Evolutionary conservation across 768 basidiomycete species (phyloP).

Genomic region (Boletus coccyginus): DNA sequence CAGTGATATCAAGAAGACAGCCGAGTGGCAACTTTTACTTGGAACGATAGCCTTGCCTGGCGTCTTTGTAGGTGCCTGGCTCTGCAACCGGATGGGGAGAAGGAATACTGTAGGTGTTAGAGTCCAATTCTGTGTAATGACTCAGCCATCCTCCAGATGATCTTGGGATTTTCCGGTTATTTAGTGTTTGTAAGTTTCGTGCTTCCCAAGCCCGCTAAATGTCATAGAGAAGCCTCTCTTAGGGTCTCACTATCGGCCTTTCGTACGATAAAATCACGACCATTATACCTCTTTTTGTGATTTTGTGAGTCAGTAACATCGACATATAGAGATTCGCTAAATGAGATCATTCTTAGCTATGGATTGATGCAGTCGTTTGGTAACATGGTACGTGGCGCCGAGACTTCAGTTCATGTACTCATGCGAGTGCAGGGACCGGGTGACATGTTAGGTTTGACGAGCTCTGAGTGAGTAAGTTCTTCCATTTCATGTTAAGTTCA

Average conservation of each 20-base stretch:
- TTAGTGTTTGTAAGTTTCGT: constrained; percentile 50
- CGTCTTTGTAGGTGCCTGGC: constrained; percentile 46
- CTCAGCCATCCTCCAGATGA: constrained; percentile 44
- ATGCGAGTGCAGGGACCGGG: constrained; percentile 55
- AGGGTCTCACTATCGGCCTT: constrained; percentile 55
- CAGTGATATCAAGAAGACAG: constrained; percentile 53
- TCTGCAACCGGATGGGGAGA: constrained; percentile 54
- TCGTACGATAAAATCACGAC: constrained; percentile 61
- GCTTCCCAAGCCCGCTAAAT: background rate
- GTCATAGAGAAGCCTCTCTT: background rate
- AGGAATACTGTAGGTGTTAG: constrained; percentile 48
- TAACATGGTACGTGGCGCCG: constrained; percentile 46
- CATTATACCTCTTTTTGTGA: constrained; percentile 61
- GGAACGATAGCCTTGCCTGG: constrained; percentile 63
- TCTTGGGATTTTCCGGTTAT: constrained; percentile 66
- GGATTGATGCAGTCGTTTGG: constrained; percentile 72
- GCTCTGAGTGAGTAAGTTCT: constrained; percentile 51
- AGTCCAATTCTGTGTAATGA: background rate
- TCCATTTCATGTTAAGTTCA: constrained; percentile 1
- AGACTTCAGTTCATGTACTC: background rate
- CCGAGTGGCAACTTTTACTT: constrained; percentile 69
- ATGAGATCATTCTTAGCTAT: constrained; percentile 40
- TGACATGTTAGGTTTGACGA: constrained; percentile 65
- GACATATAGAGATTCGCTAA: constrained; percentile 1
- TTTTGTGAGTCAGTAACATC: constrained; percentile 47